Evolutionary conservation across 371 early-diverging fungal genomes (phyloP).

Genomic region (Catenaria anguillulae): DNA sequence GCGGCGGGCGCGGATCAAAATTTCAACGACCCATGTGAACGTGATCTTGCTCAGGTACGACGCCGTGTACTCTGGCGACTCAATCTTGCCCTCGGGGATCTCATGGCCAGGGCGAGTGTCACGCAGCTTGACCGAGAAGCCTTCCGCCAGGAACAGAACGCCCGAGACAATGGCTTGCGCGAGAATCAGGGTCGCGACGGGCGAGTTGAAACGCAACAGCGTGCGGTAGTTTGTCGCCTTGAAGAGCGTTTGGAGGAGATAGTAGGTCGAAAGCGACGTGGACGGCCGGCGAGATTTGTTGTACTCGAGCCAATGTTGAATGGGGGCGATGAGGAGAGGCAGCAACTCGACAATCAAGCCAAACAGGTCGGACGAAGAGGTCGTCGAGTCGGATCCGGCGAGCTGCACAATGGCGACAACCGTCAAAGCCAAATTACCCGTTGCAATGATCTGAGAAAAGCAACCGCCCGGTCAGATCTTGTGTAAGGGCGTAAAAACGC

Average conservation of each 20-base stretch:
- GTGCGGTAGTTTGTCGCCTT: not conserved
- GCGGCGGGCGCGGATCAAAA: not conserved
- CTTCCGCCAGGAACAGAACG: not conserved
- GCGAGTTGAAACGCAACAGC: not conserved
- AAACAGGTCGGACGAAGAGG: not conserved
- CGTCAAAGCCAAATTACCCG: not conserved
- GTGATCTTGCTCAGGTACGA: not conserved
- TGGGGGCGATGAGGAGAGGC: not conserved
- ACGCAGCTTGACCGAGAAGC: not conserved
- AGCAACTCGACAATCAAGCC: not conserved
- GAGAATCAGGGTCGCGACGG: not conserved
- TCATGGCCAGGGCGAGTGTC: not conserved
- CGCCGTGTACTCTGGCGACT: not conserved
- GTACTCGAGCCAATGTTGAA: not conserved
- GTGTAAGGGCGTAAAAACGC: not conserved
- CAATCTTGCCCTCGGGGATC: not conserved
- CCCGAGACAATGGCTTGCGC: not conserved
- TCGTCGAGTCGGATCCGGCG: not conserved
- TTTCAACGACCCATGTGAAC: not conserved
- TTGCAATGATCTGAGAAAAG: not conserved
- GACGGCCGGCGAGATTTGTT: not conserved
- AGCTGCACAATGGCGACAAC: not conserved
- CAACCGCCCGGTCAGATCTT: not conserved
- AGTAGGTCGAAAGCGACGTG: not conserved
- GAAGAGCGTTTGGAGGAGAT: not conserved